Conservation (phyloP, 2,329 filamentous ascomycete species). For the Penicillium sp. region DNA sequence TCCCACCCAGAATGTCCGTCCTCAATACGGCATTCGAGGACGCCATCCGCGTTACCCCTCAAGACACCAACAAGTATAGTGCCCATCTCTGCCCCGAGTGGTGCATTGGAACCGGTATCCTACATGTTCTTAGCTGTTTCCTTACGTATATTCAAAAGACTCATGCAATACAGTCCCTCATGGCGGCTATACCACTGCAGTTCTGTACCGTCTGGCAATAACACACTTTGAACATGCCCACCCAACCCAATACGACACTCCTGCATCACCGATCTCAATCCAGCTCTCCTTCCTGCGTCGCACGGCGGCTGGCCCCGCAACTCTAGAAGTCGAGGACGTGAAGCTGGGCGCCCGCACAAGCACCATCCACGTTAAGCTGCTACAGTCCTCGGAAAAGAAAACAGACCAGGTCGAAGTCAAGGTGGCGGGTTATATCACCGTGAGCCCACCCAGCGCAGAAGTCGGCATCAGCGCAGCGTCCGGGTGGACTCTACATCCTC, state of each 20-base stretch:
- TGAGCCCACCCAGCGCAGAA: slow-evolving; percentile 59
- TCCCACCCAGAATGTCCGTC: slow-evolving; percentile 12
- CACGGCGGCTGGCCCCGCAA: slow-evolving; percentile 57
- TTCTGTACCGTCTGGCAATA: slow-evolving; percentile 58
- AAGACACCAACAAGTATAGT: slow-evolving; percentile 56
- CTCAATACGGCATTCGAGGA: slow-evolving; percentile 36
- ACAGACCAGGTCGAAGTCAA: slow-evolving; percentile 52
- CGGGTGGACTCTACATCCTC: slow-evolving; percentile 51
- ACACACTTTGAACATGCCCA: slow-evolving; percentile 60
- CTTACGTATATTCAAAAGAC: background rate
- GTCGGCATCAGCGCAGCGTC: slow-evolving; percentile 57
- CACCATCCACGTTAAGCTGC: slow-evolving; percentile 60
- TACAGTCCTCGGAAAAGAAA: slow-evolving; percentile 34
- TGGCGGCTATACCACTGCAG: slow-evolving; percentile 65
- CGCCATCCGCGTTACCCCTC: slow-evolving; percentile 37
- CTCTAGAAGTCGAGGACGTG: slow-evolving; percentile 59
- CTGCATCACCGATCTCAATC: slow-evolving; percentile 60
- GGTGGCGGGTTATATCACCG: slow-evolving; percentile 63
- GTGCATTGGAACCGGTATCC: slow-evolving; percentile 62
- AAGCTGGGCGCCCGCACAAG: slow-evolving; percentile 65
- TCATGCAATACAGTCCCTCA: slow-evolving; percentile 59
- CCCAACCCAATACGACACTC: slow-evolving; percentile 48
- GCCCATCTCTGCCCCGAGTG: slow-evolving; percentile 57
- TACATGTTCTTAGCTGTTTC: no score
- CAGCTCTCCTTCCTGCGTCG: slow-evolving; percentile 65